Conservation (phyloP, 2,329 filamentous ascomycete genomes). For the Claviceps purpurea region DNA sequence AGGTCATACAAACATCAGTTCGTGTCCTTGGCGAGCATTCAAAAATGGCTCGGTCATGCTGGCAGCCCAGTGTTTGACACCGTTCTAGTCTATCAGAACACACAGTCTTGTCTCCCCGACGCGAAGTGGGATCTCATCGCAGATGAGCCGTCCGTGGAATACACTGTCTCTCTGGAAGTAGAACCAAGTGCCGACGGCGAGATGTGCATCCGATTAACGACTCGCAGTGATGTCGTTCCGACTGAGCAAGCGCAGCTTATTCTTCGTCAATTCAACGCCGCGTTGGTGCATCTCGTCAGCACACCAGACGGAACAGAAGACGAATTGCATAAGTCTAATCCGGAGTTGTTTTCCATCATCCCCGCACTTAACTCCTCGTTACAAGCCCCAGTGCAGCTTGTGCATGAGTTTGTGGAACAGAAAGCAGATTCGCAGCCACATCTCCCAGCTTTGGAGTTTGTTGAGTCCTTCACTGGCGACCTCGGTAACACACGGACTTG, state of each 20-base stretch:
- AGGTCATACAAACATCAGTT: conserved; percentile 57
- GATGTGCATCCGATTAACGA: conserved; percentile 54
- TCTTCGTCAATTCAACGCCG: conserved; percentile 56
- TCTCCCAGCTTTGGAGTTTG: conserved; percentile 63
- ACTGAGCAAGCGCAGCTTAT: conserved; percentile 52
- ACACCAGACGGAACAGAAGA: conserved; percentile 28
- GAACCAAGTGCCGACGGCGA: conserved; percentile 36
- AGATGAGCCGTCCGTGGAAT: conserved; percentile 62
- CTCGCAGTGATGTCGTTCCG: conserved; percentile 51
- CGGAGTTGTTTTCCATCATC: conserved; percentile 47
- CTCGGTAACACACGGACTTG: conserved; percentile 40
- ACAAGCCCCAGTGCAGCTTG: conserved; percentile 40
- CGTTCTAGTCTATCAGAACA: conserved; percentile 70
- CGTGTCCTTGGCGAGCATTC: conserved; percentile 56
- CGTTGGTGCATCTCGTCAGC: conserved; percentile 46
- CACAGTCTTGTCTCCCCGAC: conserved; percentile 13
- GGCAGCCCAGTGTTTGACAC: conserved; percentile 67
- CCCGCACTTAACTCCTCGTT: conserved; percentile 47
- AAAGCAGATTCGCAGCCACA: conserved; percentile 43
- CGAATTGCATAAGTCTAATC: conserved; percentile 19
- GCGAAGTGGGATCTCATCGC: conserved; percentile 45
- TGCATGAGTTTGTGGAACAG: conserved; percentile 68
- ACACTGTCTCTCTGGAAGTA: conserved; percentile 68
- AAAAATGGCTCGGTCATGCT: conserved; percentile 54
- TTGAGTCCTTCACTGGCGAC: conserved; percentile 37